These are phyloP conservation scores for Obba rivulosa DNA, from an alignment of 768 basidiomycete species.

Conservation along the genomic window DNA sequence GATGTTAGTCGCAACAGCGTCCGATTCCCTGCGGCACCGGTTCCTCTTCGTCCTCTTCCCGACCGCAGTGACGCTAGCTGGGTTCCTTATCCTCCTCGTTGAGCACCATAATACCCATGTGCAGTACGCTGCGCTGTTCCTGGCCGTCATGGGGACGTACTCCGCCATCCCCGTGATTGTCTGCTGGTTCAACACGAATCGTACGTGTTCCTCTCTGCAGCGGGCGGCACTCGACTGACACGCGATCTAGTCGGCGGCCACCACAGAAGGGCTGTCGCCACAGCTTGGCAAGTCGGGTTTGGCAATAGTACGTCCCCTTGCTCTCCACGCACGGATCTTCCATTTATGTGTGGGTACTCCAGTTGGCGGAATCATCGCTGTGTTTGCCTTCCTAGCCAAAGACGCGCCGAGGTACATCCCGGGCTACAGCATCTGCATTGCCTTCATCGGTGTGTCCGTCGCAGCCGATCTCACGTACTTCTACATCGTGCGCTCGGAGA, in stretches of 20 bases:
- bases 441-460: slow-evolving; percentile 15
- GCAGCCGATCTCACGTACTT: slow-evolving; percentile 11
- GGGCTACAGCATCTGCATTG: slow-evolving; percentile 19
- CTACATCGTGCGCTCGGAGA: slow-evolving; percentile 9
- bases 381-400: slow-evolving; percentile 18
- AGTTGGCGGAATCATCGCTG: slow-evolving; percentile 23
- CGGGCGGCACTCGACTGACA: neutral
- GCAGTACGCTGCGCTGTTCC: slow-evolving; percentile 17
- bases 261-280: slow-evolving; percentile 12
- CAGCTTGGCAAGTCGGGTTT: slow-evolving; percentile 18
- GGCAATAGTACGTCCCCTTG: slow-evolving; percentile 12
- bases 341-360: neutral
- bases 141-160: slow-evolving; percentile 15
- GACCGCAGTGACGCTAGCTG: slow-evolving; percentile 8
- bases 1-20: slow-evolving; percentile 12
- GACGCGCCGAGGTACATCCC: slow-evolving; percentile 19
- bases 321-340: neutral
- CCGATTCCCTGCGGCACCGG: slow-evolving; percentile 13
- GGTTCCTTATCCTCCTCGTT: slow-evolving; percentile 14
- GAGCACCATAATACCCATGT: slow-evolving; percentile 11
- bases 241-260: slow-evolving; percentile 13
- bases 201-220: slow-evolving; percentile 6
- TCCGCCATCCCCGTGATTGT: slow-evolving; percentile 17
- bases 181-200: slow-evolving; percentile 18
- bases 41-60: slow-evolving; percentile 17